A percentile compares a stretch with the other conserved stretches of the same genome.
These are phyloP conservation scores for Ceratobasidium sp. DNA, from an alignment of 1,284 basidiomycete genomes.

Conservation along the genomic window DNA sequence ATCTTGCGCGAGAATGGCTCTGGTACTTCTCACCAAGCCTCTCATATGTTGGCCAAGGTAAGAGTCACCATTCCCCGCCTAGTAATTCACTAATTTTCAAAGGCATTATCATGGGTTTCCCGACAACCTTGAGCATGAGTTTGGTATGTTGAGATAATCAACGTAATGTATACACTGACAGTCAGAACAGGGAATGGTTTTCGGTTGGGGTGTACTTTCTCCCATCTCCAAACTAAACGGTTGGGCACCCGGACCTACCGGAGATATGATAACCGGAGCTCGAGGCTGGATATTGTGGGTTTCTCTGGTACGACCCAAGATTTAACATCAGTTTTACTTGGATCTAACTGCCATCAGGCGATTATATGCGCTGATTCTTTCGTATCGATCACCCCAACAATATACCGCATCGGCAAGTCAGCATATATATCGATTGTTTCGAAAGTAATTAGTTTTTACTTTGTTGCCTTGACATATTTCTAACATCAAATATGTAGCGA, in stretches of 20 bases:
- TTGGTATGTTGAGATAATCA: slow-evolving; percentile 59
- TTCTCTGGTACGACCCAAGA: slow-evolving; percentile 58
- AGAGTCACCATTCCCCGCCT: slow-evolving; percentile 33
- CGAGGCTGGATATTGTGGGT: slow-evolving; percentile 96
- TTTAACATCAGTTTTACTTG: background rate
- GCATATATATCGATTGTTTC: slow-evolving; percentile 6
- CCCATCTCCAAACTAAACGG: slow-evolving; percentile 81
- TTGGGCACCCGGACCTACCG: slow-evolving; percentile 91
- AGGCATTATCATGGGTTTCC: slow-evolving; percentile 98
- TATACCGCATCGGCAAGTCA: slow-evolving; percentile 13
- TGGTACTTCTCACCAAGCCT: slow-evolving; percentile 95
- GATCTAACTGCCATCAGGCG: slow-evolving; percentile 55
- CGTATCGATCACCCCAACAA: slow-evolving; percentile 76
- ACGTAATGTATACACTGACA: slow-evolving; percentile 4
- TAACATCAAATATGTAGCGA: background rate
- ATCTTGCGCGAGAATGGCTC: slow-evolving; percentile 87
- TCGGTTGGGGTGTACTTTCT: slow-evolving; percentile 92
- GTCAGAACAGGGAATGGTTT: slow-evolving; percentile 79
- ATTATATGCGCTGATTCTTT: slow-evolving; percentile 94
- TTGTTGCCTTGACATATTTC: background rate
- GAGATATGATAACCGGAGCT: slow-evolving; percentile 82
- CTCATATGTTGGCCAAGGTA: slow-evolving; percentile 89
- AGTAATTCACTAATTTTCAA: slow-evolving; percentile 42
- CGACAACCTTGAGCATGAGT: slow-evolving; percentile 93
- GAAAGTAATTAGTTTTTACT: background rate